A percentile compares a stretch with the other conserved stretches of the same genome.
phyloP scores from a whole-genome alignment of 2,329 filamentous ascomycete species.

The Epichloe festucae region DNA sequence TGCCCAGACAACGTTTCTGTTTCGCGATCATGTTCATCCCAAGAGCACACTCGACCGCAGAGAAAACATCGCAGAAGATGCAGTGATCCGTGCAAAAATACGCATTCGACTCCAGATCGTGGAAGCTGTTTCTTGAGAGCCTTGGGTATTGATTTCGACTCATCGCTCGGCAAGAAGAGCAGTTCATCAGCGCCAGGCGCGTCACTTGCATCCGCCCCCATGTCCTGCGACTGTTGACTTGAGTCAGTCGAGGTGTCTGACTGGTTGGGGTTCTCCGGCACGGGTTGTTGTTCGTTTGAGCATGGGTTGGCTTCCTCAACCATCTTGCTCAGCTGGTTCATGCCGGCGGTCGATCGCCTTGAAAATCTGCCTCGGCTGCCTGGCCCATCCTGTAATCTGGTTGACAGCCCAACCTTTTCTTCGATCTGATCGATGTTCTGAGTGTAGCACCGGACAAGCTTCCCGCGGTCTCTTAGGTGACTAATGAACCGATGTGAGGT shows the following conservation, averaged over 20 bases:
- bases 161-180: constrained; percentile 7
- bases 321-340: constrained; percentile 23
- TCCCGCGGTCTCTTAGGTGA: constrained; percentile 51
- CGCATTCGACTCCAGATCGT: constrained; percentile 43
- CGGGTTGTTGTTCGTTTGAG: constrained; percentile 7
- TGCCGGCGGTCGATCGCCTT: constrained; percentile 28
- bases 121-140: constrained; percentile 15
- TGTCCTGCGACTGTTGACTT: constrained; percentile 4
- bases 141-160: constrained; percentile 7
- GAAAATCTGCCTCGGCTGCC: constrained; percentile 50
- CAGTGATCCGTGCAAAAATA: constrained; percentile 62
- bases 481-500: constrained; percentile 56
- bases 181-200: constrained; percentile 8
- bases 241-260: background rate
- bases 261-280: constrained; percentile 5
- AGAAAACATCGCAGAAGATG: constrained; percentile 50
- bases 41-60: constrained; percentile 43
- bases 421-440: constrained; percentile 67
- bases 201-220: constrained; percentile 6
- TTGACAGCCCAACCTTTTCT: constrained; percentile 54
- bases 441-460: constrained; percentile 59
- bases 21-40: constrained; percentile 45
- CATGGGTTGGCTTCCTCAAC: constrained; percentile 19
- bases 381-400: constrained; percentile 46
- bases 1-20: constrained; percentile 46